Evolutionary conservation across 1,284 basidiomycete species (phyloP), one percentile per base, ranked within the genome.

Genomic region (Blastosporella zonata): DNA sequence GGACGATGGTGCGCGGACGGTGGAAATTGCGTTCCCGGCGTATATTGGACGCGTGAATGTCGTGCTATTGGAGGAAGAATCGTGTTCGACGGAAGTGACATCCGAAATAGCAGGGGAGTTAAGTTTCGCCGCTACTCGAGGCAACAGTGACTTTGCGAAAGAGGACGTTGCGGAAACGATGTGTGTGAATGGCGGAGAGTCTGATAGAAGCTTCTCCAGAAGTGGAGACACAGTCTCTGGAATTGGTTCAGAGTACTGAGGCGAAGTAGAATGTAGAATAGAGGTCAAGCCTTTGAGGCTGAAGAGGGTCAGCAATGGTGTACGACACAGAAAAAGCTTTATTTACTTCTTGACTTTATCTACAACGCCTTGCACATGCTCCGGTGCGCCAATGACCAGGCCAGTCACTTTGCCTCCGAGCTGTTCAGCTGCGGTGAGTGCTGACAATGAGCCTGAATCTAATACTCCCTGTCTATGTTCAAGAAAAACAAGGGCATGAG

Each of bases 1-100:
- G 27, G 79, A 75, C 20, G 79, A 74, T 1, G 84, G 75, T 3
- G 90, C 90, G 58, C 87, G 86, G 59, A 99, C 85, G 39, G 94
- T 97, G 27, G 94, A 81, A 55, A 99, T 93, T 40, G 97, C 97
- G 67, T 99, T 99, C 43, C 97, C 97, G 43, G 97, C 97, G 64
- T 99, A 99, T 66, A 99, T 97, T 38, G 93, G 94, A 38, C 96
- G 89, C 7, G 90, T 57, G 17, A 59, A 55, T 27, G 55, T 59
- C 39, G 55, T 61, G 39, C 45, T 55, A 25, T 59, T 61, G 28
- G 53, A 49, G 33, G 57, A 55, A 18, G 48, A 23, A 62, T 97
- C 87, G 61, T 98, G 86, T 40, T 82, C 80, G 61, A 97, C 70
- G 13, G 84, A 87, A 7, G 79, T 91, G 58, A 99, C 86, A 71